These are phyloP conservation scores for Pichia phayaonensis DNA, from an alignment of 805 yeast species.

Conservation along the genomic window DNA sequence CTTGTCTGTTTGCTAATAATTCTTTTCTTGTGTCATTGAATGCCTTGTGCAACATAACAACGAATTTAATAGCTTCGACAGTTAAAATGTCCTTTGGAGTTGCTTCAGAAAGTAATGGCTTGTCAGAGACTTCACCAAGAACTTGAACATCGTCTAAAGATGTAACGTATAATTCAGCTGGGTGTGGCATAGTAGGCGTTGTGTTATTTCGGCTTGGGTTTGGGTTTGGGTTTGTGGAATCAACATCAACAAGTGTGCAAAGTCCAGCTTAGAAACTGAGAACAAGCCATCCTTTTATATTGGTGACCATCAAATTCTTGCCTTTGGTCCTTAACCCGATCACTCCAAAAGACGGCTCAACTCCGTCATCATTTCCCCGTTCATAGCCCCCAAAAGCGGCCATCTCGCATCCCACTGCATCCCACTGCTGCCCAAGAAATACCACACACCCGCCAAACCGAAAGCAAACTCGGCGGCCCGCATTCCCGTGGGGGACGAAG, in stretches of 20 bases:
- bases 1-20: slow-evolving; percentile 54
- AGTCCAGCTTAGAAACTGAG: neutral
- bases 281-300: slow-evolving; percentile 1
- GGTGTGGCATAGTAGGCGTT: neutral
- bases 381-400: neutral
- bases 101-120: slow-evolving; percentile 30
- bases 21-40: slow-evolving; percentile 56
- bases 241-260: too few relatives aligned
- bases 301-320: neutral
- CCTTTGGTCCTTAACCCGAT: neutral
- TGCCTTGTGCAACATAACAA: slow-evolving; percentile 66
- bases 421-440: neutral
- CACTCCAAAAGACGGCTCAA: neutral
- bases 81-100: slow-evolving; percentile 48
- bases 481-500: neutral
- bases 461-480: neutral
- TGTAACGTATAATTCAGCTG: slow-evolving; percentile 22
- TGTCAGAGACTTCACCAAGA: slow-evolving; percentile 38
- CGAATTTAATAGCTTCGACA: slow-evolving; percentile 55
- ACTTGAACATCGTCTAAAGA: slow-evolving; percentile 45
- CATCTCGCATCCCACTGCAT: slow-evolving; percentile 2
- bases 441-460: neutral
- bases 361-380: neutral
- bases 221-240: neutral
- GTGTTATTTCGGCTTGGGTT: neutral